phyloP scores from a whole-genome alignment of 495 filamentous ascomycete genomes.

The Aspergillus sclerotioniger region DNA sequence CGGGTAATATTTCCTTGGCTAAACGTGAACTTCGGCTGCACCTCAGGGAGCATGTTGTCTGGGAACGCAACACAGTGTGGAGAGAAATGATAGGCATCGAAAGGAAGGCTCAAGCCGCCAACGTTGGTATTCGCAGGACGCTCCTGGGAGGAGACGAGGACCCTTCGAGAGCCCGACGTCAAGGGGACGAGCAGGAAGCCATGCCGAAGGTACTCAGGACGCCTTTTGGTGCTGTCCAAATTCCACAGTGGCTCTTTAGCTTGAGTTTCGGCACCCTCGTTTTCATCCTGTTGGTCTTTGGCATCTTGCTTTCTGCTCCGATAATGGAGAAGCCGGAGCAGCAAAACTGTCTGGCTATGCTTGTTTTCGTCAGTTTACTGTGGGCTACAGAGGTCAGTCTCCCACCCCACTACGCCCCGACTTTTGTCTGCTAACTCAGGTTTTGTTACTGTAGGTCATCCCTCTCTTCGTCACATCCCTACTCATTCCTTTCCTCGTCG shows the following conservation, averaged over 20 bases:
- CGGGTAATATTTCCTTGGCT: slow-evolving; percentile 70
- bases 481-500: slow-evolving; percentile 88
- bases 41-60: slow-evolving; percentile 94
- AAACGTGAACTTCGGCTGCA: slow-evolving; percentile 85
- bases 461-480: slow-evolving; percentile 96
- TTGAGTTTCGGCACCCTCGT: slow-evolving; percentile 76
- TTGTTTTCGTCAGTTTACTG: slow-evolving; percentile 88
- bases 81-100: slow-evolving; percentile 98
- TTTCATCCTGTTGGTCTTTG: slow-evolving; percentile 67
- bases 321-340: slow-evolving; percentile 84
- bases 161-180: slow-evolving; percentile 64
- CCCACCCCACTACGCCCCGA: background rate
- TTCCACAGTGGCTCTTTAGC: slow-evolving; percentile 80
- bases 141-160: slow-evolving; percentile 76
- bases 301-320: slow-evolving; percentile 65
- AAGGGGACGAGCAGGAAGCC: slow-evolving; percentile 75
- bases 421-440: slow-evolving; percentile 9
- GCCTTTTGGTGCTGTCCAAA: slow-evolving; percentile 72
- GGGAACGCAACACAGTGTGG: slow-evolving; percentile 99
- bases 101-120: slow-evolving; percentile 91
- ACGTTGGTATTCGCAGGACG: slow-evolving; percentile 75
- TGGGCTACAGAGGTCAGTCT: slow-evolving; percentile 89
- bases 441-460: slow-evolving; percentile 61
- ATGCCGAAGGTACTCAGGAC: slow-evolving; percentile 68
- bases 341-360: slow-evolving; percentile 91